Evolutionary conservation across 768 basidiomycete genomes (phyloP), one percentile per base, ranked within the genome.

Genomic region (Rubroboletus satanas): DNA sequence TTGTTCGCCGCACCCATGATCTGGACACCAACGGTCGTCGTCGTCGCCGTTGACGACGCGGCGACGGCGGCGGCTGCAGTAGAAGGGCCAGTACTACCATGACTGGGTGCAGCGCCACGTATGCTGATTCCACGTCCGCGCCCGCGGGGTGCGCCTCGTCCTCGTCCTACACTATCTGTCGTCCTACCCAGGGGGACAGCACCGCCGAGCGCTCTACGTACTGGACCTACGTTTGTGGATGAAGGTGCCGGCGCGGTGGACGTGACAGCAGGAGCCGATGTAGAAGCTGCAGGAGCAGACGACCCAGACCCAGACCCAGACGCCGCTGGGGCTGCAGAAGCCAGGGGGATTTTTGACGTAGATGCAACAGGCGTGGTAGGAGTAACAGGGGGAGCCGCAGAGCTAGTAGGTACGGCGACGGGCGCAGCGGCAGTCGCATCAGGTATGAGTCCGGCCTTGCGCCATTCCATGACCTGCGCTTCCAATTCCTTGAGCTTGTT

Each of bases 1-100:
- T 89, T 89, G 32, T 62, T 71, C 15, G 84, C 83, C 6, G 85
- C 86, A 33, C 85, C 86, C 61, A 82, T 78, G 43, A 87, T 86
- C 14, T 80, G 79, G 38, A 85, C 73, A 9, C 78, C 79, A 7
- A 70, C 71, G 12, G 73, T 62, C 33, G 75, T 46, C 3, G 73
- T 60, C 36, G 75, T 45, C 5, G 26, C 9, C 23, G 43, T 17
- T 2, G 75, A 59, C 23, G 60, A 15, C 10, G 51, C 17, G 2
- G 54, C 18, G 7, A 52, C 14, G 11, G 73, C 56, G 3, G 32
- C 15, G 21, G 41, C 21, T 5, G 74, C 56, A 1, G 70, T 63
- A 12, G 71, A 38, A 56, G 43, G 61, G 18, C 62, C 66, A 10
- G 48, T 15, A 4, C 62, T 61, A 8, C 62, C 65, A 5, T 48